Percentiles rank a stretch among this genome's conserved stretches.
These are phyloP conservation scores for Pseudopyrenochaeta lycopersici DNA, from an alignment of 2,329 filamentous ascomycete genomes.

Conservation along the genomic window DNA sequence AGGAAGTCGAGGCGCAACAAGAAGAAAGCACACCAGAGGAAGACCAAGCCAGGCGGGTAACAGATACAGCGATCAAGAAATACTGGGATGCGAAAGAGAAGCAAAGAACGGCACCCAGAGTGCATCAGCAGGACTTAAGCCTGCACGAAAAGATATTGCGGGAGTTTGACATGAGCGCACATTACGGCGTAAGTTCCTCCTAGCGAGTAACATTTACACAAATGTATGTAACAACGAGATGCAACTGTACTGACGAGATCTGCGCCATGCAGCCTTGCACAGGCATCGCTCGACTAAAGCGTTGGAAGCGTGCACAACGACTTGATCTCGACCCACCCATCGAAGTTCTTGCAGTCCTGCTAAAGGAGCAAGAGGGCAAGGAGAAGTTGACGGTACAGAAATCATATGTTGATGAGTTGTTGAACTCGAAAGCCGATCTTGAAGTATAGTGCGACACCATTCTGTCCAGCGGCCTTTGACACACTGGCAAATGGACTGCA, in stretches of 20 bases:
- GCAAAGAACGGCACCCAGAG: constrained; percentile 71
- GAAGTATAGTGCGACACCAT: constrained; percentile 33
- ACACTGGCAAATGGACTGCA: background rate
- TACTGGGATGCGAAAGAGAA: constrained; percentile 82
- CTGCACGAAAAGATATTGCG: constrained; percentile 85
- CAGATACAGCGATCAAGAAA: constrained; percentile 72
- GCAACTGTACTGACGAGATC: constrained; percentile 18
- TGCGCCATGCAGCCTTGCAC: constrained; percentile 76
- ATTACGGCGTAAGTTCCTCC: constrained; percentile 80
- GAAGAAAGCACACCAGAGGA: constrained; percentile 53
- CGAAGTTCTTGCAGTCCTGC: constrained; percentile 85
- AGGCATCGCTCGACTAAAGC: constrained; percentile 79
- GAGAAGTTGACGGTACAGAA: constrained; percentile 65
- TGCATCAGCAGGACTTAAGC: constrained; percentile 79
- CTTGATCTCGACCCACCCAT: constrained; percentile 88
- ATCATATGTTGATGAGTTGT: constrained; percentile 77
- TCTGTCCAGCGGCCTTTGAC: background rate
- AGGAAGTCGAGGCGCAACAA: constrained; percentile 40
- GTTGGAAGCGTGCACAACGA: constrained; percentile 86
- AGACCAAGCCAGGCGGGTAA: constrained; percentile 69
- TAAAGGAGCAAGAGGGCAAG: constrained; percentile 70
- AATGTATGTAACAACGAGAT: constrained; percentile 31
- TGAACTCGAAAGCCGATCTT: constrained; percentile 57
- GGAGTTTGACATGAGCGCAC: constrained; percentile 90
- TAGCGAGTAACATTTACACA: background rate